Base-by-base conservation (phyloP, 2,329 filamentous ascomycete species). In the Aspergillus sp. region DNA sequence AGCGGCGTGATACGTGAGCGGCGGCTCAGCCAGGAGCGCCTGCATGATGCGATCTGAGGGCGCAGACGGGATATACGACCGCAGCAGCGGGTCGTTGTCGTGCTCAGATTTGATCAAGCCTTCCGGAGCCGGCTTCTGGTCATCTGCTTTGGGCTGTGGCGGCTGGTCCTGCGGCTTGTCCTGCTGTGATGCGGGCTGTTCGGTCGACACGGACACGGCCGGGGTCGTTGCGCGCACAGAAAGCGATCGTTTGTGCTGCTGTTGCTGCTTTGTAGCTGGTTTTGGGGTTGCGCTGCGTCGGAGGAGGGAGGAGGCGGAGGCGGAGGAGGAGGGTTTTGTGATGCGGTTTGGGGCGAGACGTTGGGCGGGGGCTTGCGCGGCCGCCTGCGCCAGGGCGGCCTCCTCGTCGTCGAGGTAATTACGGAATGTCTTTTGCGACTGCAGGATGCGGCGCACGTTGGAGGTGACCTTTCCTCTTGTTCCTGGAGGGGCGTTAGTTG, bases 351-450 rank as follows among this genome's bases (percentile, higher is more conserved):
- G 44, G 14, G 55, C 55, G 40, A 58, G 43, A 14, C 64, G 60
- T 34, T 59, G 59, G 16, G 58, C 47, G 16, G 57, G 45, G 2
- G 52, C 34, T n/a, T 16, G 47, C 58, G 57, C 45, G 56, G 40
- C 43, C 20, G 55, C 58, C 32, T 68, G 60, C 14, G 67, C 63
- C 9, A 73, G 62, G 1, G 71, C 69, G 4, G 77, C 77, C 59
- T 79, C 77, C 61, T 79, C 77, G 52, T 79, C 77, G 47, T 78
- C 77, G n/a, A 79, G 67, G 56, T 79, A 75, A 53, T 79, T 78
- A 43, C 72, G 69, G 59, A 79, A 79, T 0, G 75, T 77, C 62
- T 78, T 77, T 52, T 77, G 76, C 17, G 76, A 78, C 50, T 71
- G 71, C 7, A 79, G 63, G 41, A 79, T 78, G 32, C 76, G 69